Base-by-base conservation (phyloP, 768 basidiomycete species). In the Wakefieldia striispora region DNA sequence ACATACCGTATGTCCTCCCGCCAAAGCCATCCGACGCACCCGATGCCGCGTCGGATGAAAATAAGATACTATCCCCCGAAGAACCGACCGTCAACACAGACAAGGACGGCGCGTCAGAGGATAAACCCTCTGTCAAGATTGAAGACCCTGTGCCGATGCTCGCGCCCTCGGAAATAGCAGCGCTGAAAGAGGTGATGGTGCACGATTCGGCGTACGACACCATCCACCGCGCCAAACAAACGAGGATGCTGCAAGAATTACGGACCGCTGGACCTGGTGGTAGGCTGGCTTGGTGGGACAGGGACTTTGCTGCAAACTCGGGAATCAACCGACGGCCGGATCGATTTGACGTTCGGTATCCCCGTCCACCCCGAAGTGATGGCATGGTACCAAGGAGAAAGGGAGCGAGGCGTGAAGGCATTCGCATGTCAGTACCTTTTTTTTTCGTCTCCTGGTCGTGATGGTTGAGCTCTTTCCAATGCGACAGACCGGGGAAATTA, bases 361-460 rank as follows among this genome's bases (percentile, higher is more conserved):
- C 82, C 34, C 71, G 70, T 74, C 78, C 71, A 70, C 76, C 38
- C 55, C 70, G 60, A 55, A 55, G 39, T 1, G 65, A 59, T 21
- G 60, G 44, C 52, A 63, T 63, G 49, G 60, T 54, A 29, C 70
- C 73, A 59, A 71, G 75, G 56, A 76, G 73, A 62, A 83, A 82
- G 64, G 68, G 70, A 12, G 76, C 78, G 19, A 79, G 72, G 60
- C 73, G 86, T 43, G 86, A 89, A 62, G 87, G 87, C 19, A 67
- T 91, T 60, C 82, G 76, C 65, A 73, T 91, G 90, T 94, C 62
- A 73, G 89, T 83, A n/a, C 36, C 41, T 46, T 31, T 50, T 47
- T 35, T 12, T 27, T 39, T 42, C 43, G 40, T 51, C 42, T 33
- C 50, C 20, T 46, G 2, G 6, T 20, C 9, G 9, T 7, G n/a